Evolutionary conservation across 2,329 filamentous ascomycete species (phyloP).

Genomic region (Diaporthe vexans): DNA sequence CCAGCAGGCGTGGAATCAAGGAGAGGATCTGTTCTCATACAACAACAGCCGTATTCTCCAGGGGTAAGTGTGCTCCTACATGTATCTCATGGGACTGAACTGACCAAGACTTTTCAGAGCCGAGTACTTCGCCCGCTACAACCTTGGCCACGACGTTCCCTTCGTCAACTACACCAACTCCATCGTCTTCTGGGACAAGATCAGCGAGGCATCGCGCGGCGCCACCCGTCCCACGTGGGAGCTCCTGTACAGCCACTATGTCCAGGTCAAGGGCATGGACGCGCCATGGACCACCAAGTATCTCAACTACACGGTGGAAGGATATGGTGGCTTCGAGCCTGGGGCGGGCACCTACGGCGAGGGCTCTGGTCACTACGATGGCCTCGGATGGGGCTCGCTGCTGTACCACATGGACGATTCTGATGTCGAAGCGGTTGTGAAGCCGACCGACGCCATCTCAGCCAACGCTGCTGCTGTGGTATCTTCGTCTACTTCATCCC

Average conservation of each 20-base stretch:
- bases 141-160: slow-evolving; percentile 44
- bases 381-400: slow-evolving; percentile 42
- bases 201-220: slow-evolving; percentile 43
- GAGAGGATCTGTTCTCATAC: slow-evolving; percentile 41
- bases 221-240: slow-evolving; percentile 44
- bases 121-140: slow-evolving; percentile 46
- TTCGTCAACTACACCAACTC: slow-evolving; percentile 44
- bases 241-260: slow-evolving; percentile 45
- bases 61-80: slow-evolving; percentile 20
- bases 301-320: slow-evolving; percentile 38
- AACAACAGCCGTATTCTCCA: slow-evolving; percentile 47
- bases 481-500: not conserved
- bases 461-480: not conserved
- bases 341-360: slow-evolving; percentile 38
- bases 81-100: too few relatives aligned
- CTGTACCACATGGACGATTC: slow-evolving; percentile 41
- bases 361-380: slow-evolving; percentile 38
- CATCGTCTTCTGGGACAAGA: slow-evolving; percentile 40
- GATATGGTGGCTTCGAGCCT: slow-evolving; percentile 40
- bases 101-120: slow-evolving; percentile 27
- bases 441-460: not conserved
- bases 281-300: slow-evolving; percentile 45
- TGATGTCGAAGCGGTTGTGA: slow-evolving; percentile 1
- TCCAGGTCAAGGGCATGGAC: slow-evolving; percentile 42
- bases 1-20: slow-evolving; percentile 54